Evolutionary conservation across 352 stramenopile species (phyloP), one percentile per base, ranked within the genome.

Genomic region (Phytophthora podocarpi): DNA sequence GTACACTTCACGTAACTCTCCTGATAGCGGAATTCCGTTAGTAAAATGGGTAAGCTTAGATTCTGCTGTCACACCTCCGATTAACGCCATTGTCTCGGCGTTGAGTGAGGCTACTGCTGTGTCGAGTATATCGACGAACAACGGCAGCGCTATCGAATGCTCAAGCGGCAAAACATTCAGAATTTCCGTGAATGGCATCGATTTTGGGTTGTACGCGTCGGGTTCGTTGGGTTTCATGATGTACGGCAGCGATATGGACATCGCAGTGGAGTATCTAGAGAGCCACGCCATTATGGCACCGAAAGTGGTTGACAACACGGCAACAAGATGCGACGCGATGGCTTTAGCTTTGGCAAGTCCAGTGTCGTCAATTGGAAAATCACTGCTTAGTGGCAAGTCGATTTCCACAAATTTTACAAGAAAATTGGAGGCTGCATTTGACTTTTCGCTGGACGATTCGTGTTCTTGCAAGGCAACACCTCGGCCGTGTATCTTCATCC

Each of bases 401-500:
- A 40, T 57, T 48, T 21, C 11, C 6, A 1, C 5, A 15, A 21
- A 41, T 15, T 32, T 16, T 11, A 31, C 16, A 18, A 51, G 62
- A 21, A 53, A 39, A 5, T 26, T 65, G 13, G 23, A 35, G 18
- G 24, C 41, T 28, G 34, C 21, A 13, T 21, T 61, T 28, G 23
- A 30, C 15, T 42, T 61, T n/a, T 48, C 23, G 27, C 21, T 39
- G 0, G 26, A 53, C 1, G 26, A 43, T 24, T 31, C 41, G 11
- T 70, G 62, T 11, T 34, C 41, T 3, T 66, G 62, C 36, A 58
- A 65, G 35, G 58, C 50, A 39, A 58, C 20, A 15, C 43, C 37
- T 9, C 49, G 59, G 24, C 59, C 36, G 6, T 67, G 59, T 16
- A 31, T 62, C 34, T 67, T 67, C 18, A 40, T 84, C 39, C 74